Conservation (phyloP, 306 rosid species). For the Vigna hirtella region DNA sequence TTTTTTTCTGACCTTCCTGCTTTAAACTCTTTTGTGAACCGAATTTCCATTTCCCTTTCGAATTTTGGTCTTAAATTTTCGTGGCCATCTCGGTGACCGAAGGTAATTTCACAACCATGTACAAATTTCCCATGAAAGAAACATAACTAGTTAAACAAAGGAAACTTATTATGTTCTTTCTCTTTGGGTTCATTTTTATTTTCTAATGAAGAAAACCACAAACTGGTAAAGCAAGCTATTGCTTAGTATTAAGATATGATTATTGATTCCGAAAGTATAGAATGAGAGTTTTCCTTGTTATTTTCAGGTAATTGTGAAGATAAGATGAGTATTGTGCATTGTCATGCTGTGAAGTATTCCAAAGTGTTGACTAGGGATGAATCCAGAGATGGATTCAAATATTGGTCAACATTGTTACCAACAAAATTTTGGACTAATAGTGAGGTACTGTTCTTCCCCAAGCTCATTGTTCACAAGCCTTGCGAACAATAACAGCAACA, state of each 20-base stretch:
- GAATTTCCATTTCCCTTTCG: too few relatives aligned
- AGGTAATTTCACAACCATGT: too few relatives aligned
- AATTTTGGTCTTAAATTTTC: too few relatives aligned
- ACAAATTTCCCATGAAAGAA: too few relatives aligned
- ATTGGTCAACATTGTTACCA: constrained; percentile 50
- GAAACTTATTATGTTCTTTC: too few relatives aligned
- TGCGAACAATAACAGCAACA: constrained; percentile 32
- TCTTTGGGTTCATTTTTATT: too few relatives aligned
- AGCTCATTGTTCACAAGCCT: constrained; percentile 53
- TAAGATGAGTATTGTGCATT: constrained; percentile 64
- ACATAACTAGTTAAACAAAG: too few relatives aligned
- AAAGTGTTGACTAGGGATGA: constrained; percentile 53
- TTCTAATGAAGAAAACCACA: too few relatives aligned
- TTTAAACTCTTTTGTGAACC: too few relatives aligned
- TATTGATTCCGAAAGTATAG: neutral
- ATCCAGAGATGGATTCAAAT: constrained; percentile 64
- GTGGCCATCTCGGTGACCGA: too few relatives aligned
- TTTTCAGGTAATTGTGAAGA: constrained; percentile 41
- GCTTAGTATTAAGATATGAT: neutral
- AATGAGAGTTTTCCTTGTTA: neutral
- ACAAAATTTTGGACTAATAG: constrained; percentile 49
- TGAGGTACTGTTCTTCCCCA: constrained; percentile 68
- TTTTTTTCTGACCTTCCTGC: too few relatives aligned
- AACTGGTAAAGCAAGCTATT: neutral
- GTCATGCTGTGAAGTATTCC: constrained; percentile 50